phyloP scores from a whole-genome alignment of 2,329 filamentous ascomycete genomes.

The Paracorniculantispora psalliotae region DNA sequence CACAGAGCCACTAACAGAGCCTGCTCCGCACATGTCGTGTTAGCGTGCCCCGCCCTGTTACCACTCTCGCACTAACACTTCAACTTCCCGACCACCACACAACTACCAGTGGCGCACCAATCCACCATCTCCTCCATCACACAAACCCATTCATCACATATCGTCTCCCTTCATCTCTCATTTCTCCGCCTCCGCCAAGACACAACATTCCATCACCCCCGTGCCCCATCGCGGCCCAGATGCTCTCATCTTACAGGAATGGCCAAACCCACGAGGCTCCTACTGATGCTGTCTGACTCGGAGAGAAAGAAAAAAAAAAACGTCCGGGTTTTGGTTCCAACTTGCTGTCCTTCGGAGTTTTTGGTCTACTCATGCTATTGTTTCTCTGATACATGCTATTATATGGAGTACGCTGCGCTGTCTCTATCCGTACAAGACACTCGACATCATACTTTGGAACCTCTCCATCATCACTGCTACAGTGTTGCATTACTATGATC shows the following conservation, averaged over 20 bases:
- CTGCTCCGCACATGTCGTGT: not conserved
- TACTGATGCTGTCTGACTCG: not conserved
- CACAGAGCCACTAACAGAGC: not conserved
- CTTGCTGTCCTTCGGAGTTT: not conserved
- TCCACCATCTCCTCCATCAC: not conserved
- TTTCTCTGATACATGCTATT: not conserved
- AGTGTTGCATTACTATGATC: not conserved
- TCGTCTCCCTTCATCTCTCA: constrained; percentile 12
- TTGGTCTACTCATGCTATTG: not conserved
- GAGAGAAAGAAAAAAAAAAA: not conserved
- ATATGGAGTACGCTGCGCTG: no score
- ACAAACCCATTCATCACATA: not conserved
- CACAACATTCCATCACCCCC: not conserved
- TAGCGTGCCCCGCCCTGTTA: not conserved
- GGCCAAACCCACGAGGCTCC: not conserved
- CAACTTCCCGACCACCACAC: not conserved
- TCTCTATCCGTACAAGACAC: not conserved
- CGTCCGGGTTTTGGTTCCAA: not conserved
- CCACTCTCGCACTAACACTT: not conserved
- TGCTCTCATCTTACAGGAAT: not conserved
- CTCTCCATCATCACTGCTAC: not conserved
- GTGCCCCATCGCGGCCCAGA: not conserved
- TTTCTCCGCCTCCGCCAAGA: constrained; percentile 1
- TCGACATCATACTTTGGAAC: not conserved
- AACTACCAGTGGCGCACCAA: no score